These are phyloP conservation scores for Botrytis pseudocinerea DNA, from an alignment of 2,329 filamentous ascomycete genomes.

Conservation along the genomic window DNA sequence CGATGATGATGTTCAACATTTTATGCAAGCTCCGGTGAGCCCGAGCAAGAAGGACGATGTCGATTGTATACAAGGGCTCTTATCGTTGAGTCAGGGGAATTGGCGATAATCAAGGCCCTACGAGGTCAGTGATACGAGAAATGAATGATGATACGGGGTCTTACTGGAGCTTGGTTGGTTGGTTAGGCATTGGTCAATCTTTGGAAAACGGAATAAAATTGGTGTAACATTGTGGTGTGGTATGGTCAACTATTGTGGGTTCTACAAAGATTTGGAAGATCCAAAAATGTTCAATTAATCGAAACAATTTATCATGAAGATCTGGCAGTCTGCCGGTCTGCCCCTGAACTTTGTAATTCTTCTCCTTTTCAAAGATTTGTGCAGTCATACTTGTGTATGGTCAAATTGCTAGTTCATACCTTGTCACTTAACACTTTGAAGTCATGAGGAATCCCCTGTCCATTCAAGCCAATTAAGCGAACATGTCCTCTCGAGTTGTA, in stretches of 20 bases:
- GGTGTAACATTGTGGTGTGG: slow-evolving; percentile 1
- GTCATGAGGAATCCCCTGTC: slow-evolving; percentile 1
- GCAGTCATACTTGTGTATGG: background rate
- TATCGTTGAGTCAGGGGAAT: slow-evolving; percentile 89
- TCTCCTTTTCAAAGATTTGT: no score
- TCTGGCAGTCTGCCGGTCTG: background rate
- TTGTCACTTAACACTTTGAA: background rate
- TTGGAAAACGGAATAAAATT: slow-evolving; percentile 9
- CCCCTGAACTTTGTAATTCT: background rate
- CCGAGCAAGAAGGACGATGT: slow-evolving; percentile 77
- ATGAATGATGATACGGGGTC: slow-evolving; percentile 22
- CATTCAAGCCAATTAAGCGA: slow-evolving; percentile 6
- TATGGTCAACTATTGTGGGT: slow-evolving; percentile 8
- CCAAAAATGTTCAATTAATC: slow-evolving; percentile 15
- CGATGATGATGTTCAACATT: slow-evolving; percentile 68
- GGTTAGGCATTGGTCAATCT: slow-evolving; percentile 15
- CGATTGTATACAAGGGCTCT: slow-evolving; percentile 84
- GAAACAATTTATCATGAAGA: background rate
- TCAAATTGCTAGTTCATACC: background rate
- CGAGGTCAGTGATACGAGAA: slow-evolving; percentile 3
- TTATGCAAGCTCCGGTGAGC: slow-evolving; percentile 68
- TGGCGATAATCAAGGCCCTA: slow-evolving; percentile 56
- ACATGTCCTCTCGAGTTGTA: background rate
- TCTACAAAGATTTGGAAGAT: background rate
- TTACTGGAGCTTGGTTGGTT: slow-evolving; percentile 21